Base-by-base conservation (phyloP, 2,329 filamentous ascomycete genomes). In the Biscogniauxia mediterranea region DNA sequence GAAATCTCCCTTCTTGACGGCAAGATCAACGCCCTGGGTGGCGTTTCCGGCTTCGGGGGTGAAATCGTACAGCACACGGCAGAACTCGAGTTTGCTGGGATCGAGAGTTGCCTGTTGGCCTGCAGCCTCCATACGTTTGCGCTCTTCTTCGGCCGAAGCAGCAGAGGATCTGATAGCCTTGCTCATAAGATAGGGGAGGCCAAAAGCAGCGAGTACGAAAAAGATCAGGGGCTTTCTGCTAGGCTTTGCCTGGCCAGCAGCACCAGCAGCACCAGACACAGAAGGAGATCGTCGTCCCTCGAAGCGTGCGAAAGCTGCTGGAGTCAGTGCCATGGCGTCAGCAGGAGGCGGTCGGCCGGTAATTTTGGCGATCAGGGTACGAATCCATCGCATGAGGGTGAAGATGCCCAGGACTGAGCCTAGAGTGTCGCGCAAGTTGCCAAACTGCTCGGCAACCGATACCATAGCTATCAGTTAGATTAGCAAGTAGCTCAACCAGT, bases 141-240 rank as follows among this genome's bases (percentile, higher is more conserved):
- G 84, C 75, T 92, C 87, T 71, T 94, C 91, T 77, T 97, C 92
- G 71, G 95, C 91, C 5, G 88, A 89, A 42, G 89, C 86, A 17
- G 93, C 92, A 49, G 99, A 83, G 1, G 91, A 84, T 72, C 88
- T 89, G 75, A 99, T 98, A 68, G 97, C 86, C 79, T 97, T 99
- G 78, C 91, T 89, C 93, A 99, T 97, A 55, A 99, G 83, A 75
- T 97, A 99, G 5, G 95, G 95, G 15, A 99, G 84, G 57, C 95
- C 96, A 71, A 99, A 97, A 5, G 96, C 93, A 19, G 95, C 94
- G 52, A 96, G 82, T 63, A 97, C 81, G 81, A 99, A 99, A 82
- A 99, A 94, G 73, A 99, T 85, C 70, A 99, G 92, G 0, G 95
- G 95, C 77, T 98, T 99, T 75, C 91, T 92, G 73, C 92, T 97